Evolutionary conservation across 2,329 filamentous ascomycete genomes (phyloP).

Genomic region (Penicillium hordei): DNA sequence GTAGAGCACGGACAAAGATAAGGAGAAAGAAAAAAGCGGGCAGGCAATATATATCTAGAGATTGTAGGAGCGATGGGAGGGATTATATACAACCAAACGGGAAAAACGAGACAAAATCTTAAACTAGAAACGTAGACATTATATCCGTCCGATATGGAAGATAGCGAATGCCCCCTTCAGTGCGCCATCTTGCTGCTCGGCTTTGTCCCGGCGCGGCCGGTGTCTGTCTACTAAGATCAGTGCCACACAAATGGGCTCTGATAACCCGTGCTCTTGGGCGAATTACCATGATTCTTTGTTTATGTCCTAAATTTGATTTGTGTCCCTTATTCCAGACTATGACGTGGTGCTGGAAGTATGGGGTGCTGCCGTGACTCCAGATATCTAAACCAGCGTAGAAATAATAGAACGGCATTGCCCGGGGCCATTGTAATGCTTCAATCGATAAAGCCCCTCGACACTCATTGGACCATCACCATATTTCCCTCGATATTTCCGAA

Average conservation of each 20-base stretch:
- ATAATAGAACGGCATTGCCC: neutral
- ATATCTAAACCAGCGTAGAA: neutral
- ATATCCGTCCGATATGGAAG: no score
- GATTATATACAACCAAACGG: no score
- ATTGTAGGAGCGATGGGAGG: no score
- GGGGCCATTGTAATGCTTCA: neutral
- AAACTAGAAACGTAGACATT: no score
- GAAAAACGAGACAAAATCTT: no score
- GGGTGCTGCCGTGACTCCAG: no score
- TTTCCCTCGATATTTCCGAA: neutral
- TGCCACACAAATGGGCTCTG: neutral
- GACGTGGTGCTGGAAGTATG: no score
- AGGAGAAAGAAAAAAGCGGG: no score
- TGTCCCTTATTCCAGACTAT: neutral
- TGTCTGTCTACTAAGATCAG: no score
- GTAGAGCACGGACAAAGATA: no score
- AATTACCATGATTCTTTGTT: neutral
- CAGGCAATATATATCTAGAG: no score
- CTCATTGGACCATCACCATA: neutral
- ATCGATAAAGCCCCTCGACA: neutral
- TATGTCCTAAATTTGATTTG: neutral
- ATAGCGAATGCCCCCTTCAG: neutral
- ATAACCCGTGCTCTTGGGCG: neutral
- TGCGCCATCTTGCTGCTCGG: neutral
- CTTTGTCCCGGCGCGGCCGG: neutral